Evolutionary conservation across 306 rosid genomes (phyloP), one percentile per base, ranked within the genome.

Genomic region (Biancaea sappan): DNA sequence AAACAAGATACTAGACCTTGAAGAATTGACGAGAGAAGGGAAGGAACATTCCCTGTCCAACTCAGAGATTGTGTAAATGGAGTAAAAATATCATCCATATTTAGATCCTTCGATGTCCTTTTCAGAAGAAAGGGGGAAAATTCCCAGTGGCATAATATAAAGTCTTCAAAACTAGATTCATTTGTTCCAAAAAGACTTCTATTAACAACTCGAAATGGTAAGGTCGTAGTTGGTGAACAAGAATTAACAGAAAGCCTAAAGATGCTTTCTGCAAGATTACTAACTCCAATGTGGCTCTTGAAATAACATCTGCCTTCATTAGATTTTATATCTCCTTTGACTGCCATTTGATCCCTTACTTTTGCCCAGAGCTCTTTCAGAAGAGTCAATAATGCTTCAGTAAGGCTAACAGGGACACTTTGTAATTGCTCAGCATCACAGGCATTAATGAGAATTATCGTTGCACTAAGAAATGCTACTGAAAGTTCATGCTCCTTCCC

Each of bases 121-220:
- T 64, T 43, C 34, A 85, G 56, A 78, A 88, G 83, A 69, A 83
- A 81, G 28, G 94, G 91, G 0, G 89, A 88, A 28, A 60, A 67
- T 79, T 92, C 98, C 98, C 96, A 90, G 64, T 83, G 81, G 37
- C 72, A 81, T 31, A 75, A 69, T 72, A 92, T 15, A 48, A 92
- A 90, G 56, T 85, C 89, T 61, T 81, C 83, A 81, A 90, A 90
- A 77, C 85, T 72, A 51, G 85, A 67, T 62, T 47, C 85, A 52
- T 76, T 53, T 4, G 16, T 73, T 68, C 91, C 96, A 77, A 90
- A 87, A 56, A 92, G 79, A 57, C 82, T 66, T 64, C 76, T 77
- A 74, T 84, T 75, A 37, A 88, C 75, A 57, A 64, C 80, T 78
- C 75, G 80, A 73, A 81, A 65, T n/a, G 88, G 83, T 74, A 90